Percentiles rank a stretch among this genome's conserved stretches.
Conservation (phyloP, 495 filamentous ascomycete species). For the Opeltia flavorubescens region DNA sequence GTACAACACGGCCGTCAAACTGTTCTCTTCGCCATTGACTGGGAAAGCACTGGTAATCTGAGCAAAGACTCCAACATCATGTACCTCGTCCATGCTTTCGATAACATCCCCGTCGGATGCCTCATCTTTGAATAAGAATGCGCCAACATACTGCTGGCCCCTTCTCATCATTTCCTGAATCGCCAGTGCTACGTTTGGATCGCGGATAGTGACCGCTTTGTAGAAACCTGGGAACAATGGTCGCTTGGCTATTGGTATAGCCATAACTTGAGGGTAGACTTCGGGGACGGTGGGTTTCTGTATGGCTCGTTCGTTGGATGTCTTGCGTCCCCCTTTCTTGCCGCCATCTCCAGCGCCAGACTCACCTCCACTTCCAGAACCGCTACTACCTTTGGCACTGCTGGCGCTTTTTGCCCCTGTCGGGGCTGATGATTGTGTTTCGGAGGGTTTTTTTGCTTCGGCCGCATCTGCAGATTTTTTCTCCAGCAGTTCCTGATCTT, state of each 20-base stretch:
- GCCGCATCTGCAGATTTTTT: constrained; percentile 22
- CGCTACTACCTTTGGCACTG: constrained; percentile 22
- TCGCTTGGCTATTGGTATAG: constrained; percentile 90
- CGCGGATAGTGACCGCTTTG: constrained; percentile 90
- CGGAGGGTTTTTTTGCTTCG: constrained; percentile 27
- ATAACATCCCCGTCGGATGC: constrained; percentile 85
- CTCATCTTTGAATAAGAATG: constrained; percentile 94
- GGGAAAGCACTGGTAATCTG: constrained; percentile 94
- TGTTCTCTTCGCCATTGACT: constrained; percentile 59
- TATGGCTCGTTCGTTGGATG: constrained; percentile 53
- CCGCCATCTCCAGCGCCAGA: constrained; percentile 37
- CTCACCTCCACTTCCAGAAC: constrained; percentile 31
- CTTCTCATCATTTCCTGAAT: constrained; percentile 94
- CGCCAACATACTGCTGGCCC: constrained; percentile 96
- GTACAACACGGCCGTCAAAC: constrained; percentile 84
- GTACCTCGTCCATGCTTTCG: constrained; percentile 72
- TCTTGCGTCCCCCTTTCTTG: constrained; percentile 47
- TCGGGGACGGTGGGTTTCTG: constrained; percentile 83
- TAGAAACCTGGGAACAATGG: constrained; percentile 97
- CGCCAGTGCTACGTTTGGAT: constrained; percentile 74
- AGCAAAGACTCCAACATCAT: constrained; percentile 92
- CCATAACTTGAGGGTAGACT: constrained; percentile 96
- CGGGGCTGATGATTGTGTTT: constrained; percentile 1
- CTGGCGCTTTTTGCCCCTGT: constrained; percentile 7
- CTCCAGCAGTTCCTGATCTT: constrained; percentile 19